phyloP scores from a whole-genome alignment of 1,284 basidiomycete genomes.

The Trichosporon sp. region DNA sequence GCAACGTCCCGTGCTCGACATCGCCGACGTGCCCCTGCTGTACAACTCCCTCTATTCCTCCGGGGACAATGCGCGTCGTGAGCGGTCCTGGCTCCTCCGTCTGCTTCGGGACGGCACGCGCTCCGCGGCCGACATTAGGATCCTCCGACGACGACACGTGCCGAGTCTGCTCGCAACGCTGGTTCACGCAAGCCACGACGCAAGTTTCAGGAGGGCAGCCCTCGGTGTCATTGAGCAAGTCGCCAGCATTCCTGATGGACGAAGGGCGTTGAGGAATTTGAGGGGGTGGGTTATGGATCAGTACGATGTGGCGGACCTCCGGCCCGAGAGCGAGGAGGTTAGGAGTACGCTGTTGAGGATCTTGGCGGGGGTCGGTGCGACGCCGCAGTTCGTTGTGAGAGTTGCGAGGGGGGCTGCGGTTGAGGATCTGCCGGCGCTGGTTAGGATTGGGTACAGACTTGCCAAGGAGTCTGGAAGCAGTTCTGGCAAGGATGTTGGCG shows the following conservation, averaged over 20 bases:
- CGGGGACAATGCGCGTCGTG: constrained; percentile 70
- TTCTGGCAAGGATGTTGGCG: too few species aligned
- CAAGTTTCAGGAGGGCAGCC: constrained; percentile 50
- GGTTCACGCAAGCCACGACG: constrained; percentile 61
- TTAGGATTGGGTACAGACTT: not conserved
- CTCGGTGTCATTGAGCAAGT: constrained; percentile 63
- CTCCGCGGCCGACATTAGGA: constrained; percentile 66
- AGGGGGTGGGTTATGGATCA: constrained; percentile 76
- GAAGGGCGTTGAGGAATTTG: constrained; percentile 63
- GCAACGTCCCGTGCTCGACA: constrained; percentile 70
- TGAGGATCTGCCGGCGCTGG: constrained; percentile 1
- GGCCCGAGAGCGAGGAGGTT: constrained; percentile 17
- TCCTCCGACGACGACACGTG: constrained; percentile 72
- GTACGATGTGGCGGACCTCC: constrained; percentile 35
- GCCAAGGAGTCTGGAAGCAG: too few species aligned
- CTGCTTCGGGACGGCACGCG: constrained; percentile 75
- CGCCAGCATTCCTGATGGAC: constrained; percentile 62
- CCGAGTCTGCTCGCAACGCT: constrained; percentile 80
- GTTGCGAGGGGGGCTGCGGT: constrained; percentile 7
- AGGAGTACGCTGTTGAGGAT: constrained; percentile 8
- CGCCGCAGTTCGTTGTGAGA: constrained; percentile 12
- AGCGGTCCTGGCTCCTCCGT: constrained; percentile 79
- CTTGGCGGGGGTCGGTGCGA: constrained; percentile 16
- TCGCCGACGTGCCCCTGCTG: constrained; percentile 72
- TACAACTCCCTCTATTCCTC: constrained; percentile 73